Base-by-base conservation (phyloP, 106 monocot genomes). In the Narthecium ossifragum region DNA sequence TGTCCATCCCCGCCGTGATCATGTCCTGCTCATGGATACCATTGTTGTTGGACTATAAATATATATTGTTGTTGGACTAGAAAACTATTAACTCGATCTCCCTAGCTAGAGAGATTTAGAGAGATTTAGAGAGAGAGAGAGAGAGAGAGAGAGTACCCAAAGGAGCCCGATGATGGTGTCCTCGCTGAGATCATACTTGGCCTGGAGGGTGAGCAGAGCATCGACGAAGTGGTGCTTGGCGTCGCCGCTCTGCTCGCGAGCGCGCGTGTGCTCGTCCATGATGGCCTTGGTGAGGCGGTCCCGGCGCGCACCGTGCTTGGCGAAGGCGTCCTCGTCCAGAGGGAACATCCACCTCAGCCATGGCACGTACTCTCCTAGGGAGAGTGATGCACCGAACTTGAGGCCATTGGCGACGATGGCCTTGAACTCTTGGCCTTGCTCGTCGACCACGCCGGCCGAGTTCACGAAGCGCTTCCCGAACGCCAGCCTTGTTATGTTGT, bases 1-100 rank as follows among this genome's bases (percentile, higher is more conserved):
- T 94, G 78, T 94, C 93, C 89, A 83, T 89, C 29, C 93, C 93
- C 0, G 93, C 93, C 0, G 89, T 89, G 40, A 94, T 89, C 89
- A 94, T 89, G 59, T 94, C 93, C 92, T 87, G 77, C 63, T 55
- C 15, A 47, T n/a, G n/a, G n/a, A n/a, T n/a, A n/a, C n/a, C n/a
- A n/a, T n/a, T n/a, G n/a, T n/a, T n/a, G n/a, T n/a, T n/a, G n/a
- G n/a, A 36, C 10, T 36, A 36, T 36, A 10, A 36, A 6, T 5
- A 6, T 36, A 36, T 6, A 36, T 36, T 5, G 36, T 6, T 36
- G 36, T 36, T 10, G 10, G 3, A 32, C 24, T 26, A 24, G 5
- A 31, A 32, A 49, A 47, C 21, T 0, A 17, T 10, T 6, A 36
- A 36, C 5, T 5, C 36, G 10, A 36, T 36, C 36, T 6, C 36